Percentiles rank a stretch among this genome's conserved stretches.
Evolutionary conservation across 441 rosid species (phyloP).

Genomic region (Eugenia klotzschiana): DNA sequence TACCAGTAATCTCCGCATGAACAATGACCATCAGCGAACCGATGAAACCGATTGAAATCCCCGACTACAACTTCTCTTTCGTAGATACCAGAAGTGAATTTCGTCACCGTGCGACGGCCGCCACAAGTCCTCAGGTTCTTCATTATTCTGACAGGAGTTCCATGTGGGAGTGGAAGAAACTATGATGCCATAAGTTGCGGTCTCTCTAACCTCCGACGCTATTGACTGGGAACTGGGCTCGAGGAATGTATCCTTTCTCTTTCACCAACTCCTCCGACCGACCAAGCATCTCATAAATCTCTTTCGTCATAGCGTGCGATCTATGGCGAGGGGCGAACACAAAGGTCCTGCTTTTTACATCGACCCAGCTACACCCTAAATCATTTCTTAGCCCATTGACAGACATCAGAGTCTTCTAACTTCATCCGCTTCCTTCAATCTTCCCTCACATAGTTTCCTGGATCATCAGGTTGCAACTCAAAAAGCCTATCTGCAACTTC

Average conservation of each 20-base stretch:
- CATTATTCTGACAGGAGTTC: constrained; percentile 15
- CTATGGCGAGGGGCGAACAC: constrained; percentile 17
- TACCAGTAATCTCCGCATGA: constrained; percentile 18
- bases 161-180: constrained; percentile 10
- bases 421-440: constrained; percentile 20
- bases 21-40: constrained; percentile 8
- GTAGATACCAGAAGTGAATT: constrained; percentile 13
- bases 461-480: constrained; percentile 26
- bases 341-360: constrained; percentile 6
- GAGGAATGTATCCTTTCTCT: constrained; percentile 14
- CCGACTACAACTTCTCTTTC: constrained; percentile 8
- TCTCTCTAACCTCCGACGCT: background rate
- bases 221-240: constrained; percentile 3
- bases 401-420: constrained; percentile 25
- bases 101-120: constrained; percentile 15
- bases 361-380: constrained; percentile 23
- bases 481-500: constrained; percentile 20
- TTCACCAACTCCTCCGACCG: constrained; percentile 8
- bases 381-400: constrained; percentile 16
- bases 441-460: constrained; percentile 19
- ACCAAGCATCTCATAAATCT: constrained; percentile 14
- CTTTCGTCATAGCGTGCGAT: constrained; percentile 10
- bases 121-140: constrained; percentile 15
- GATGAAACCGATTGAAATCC: constrained; percentile 13
- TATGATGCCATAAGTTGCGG: constrained; percentile 17